Conservation (phyloP, 106 monocot species). For the Phalaenopsis equestris region DNA sequence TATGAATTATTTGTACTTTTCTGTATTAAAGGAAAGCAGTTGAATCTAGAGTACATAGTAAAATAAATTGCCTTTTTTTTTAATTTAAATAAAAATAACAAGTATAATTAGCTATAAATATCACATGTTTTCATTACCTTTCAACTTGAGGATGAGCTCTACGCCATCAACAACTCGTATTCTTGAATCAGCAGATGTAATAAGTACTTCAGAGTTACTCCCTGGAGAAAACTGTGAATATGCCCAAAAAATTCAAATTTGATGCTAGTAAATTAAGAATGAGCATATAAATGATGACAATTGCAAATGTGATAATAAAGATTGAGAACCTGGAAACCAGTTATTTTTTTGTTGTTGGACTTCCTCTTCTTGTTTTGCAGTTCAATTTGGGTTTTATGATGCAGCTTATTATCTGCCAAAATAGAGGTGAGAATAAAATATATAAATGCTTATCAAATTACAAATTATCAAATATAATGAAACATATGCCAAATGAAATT, state of each 20-base stretch:
- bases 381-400: constrained; percentile 57
- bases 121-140: constrained; percentile 36
- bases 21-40: neutral
- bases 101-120: neutral
- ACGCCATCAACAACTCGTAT: constrained; percentile 73
- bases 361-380: constrained; percentile 76
- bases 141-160: constrained; percentile 79
- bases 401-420: constrained; percentile 69
- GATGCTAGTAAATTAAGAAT: neutral
- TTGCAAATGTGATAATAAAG: neutral
- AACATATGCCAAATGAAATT: too few relatives aligned
- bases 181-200: constrained; percentile 95
- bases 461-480: neutral
- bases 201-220: constrained; percentile 67
- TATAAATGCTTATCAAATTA: neutral
- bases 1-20: too few relatives aligned
- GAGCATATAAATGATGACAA: neutral
- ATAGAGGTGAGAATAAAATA: neutral
- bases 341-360: constrained; percentile 74
- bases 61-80: neutral
- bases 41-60: neutral
- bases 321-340: constrained; percentile 75
- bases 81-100: neutral
- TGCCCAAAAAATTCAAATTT: neutral
- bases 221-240: constrained; percentile 77